Percentiles rank a stretch among this genome's conserved stretches.
Evolutionary conservation across 345 rosid species (phyloP).

Genomic region (Corymbia maculata): DNA sequence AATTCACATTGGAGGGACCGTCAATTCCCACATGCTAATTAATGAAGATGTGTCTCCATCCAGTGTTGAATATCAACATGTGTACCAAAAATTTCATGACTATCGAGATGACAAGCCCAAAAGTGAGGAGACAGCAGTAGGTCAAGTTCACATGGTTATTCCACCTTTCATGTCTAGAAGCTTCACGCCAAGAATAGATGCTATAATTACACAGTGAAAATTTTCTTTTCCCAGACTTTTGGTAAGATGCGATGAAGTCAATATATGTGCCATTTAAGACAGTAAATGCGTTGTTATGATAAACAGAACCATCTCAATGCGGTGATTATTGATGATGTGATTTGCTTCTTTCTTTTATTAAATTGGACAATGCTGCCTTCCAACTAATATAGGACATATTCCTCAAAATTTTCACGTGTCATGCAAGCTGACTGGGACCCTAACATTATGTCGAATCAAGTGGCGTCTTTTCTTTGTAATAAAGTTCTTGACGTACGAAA

Average conservation of each 20-base stretch:
- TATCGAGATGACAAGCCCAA: not conserved
- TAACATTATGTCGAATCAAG: not conserved
- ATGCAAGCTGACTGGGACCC: not conserved
- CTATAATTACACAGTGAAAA: not conserved
- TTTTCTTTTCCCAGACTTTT: not conserved
- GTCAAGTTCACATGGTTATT: not conserved
- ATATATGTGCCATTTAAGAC: not conserved
- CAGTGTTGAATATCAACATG: not conserved
- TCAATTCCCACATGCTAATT: not conserved
- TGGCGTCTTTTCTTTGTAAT: not conserved
- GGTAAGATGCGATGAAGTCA: not conserved
- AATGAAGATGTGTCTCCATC: not conserved
- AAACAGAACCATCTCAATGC: not conserved
- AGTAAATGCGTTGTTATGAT: not conserved
- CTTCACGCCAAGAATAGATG: not conserved
- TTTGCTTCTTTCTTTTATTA: not conserved
- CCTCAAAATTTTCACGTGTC: not conserved
- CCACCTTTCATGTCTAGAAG: not conserved
- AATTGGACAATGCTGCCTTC: not conserved
- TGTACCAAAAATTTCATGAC: not conserved
- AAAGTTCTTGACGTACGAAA: not conserved
- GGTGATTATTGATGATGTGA: not conserved
- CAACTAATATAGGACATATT: not conserved
- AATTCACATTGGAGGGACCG: not conserved
- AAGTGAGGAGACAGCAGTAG: not conserved